Evolutionary conservation across 192 early-diverging fungal genomes (phyloP).

Genomic region (Backusella luteola): DNA sequence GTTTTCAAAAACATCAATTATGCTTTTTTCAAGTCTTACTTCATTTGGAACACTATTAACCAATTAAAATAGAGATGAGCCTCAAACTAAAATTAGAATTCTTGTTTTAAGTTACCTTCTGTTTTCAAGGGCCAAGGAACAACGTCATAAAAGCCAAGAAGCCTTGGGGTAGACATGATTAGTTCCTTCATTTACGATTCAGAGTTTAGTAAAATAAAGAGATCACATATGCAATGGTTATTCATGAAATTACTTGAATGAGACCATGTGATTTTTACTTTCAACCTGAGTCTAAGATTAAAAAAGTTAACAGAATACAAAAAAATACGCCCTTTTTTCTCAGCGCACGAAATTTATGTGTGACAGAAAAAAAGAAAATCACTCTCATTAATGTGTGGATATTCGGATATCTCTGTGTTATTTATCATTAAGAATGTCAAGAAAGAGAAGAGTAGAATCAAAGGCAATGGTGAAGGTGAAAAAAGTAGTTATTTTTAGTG

Average conservation of each 20-base stretch:
- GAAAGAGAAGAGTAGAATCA: not conserved
- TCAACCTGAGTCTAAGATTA: not conserved
- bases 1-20: not conserved
- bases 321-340: not conserved
- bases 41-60: not conserved
- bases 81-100: not conserved
- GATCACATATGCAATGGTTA: not conserved
- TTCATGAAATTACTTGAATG: not conserved
- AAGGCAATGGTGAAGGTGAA: not conserved
- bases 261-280: not conserved
- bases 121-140: not conserved
- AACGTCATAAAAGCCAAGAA: conserved; percentile 3
- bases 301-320: not conserved
- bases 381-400: not conserved
- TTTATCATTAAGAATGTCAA: not conserved
- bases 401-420: not conserved
- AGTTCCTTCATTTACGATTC: not conserved
- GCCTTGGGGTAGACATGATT: not conserved
- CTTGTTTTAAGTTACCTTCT: not conserved
- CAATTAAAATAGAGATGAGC: not conserved
- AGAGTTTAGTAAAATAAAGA: not conserved
- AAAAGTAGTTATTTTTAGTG: not conserved
- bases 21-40: not conserved
- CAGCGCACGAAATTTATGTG: not conserved
- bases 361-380: not conserved